A percentile compares a stretch with the other conserved stretches of the same genome.
Evolutionary conservation across 805 yeast genomes (phyloP).

Genomic region (Candida qinlingensis): DNA sequence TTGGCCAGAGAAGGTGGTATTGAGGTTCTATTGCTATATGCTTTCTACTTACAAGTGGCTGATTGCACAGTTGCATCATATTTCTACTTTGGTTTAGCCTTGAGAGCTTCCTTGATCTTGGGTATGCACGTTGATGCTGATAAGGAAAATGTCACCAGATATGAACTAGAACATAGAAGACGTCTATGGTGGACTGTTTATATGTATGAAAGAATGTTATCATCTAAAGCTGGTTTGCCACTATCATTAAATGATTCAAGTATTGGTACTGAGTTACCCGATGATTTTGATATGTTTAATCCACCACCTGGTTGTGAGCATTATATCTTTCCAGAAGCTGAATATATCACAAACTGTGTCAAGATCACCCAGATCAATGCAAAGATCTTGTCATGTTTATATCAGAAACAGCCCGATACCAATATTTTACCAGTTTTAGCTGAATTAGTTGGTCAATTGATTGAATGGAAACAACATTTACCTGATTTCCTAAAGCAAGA

Average conservation of each 20-base stretch:
- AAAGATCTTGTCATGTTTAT: conserved; percentile 58
- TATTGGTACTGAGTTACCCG: conserved; percentile 71
- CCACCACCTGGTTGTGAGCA: conserved; percentile 58
- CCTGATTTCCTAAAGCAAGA: conserved; percentile 65
- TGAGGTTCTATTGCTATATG: conserved; percentile 68
- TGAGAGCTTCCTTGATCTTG: conserved; percentile 63
- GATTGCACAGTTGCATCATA: conserved; percentile 81
- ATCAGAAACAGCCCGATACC: conserved; percentile 71
- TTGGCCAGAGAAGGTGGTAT: conserved; percentile 76
- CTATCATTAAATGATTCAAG: conserved; percentile 76
- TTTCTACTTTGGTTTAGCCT: conserved; percentile 72
- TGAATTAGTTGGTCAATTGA: conserved; percentile 58
- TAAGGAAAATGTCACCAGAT: conserved; percentile 54
- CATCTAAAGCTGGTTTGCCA: conserved; percentile 79
- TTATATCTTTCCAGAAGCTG: conserved; percentile 75
- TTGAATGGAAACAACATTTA: conserved; percentile 61
- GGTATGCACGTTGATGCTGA: conserved; percentile 86
- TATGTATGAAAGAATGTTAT: conserved; percentile 76
- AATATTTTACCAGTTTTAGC: conserved; percentile 72
- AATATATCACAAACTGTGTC: conserved; percentile 69
- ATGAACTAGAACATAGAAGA: conserved; percentile 78
- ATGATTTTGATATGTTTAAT: conserved; percentile 58
- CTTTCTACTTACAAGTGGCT: conserved; percentile 77
- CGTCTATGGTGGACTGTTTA: conserved; percentile 86
- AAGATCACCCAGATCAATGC: conserved; percentile 77